Conservation (phyloP, 371 early-diverging fungal species). For the Mucor velutinosus region DNA sequence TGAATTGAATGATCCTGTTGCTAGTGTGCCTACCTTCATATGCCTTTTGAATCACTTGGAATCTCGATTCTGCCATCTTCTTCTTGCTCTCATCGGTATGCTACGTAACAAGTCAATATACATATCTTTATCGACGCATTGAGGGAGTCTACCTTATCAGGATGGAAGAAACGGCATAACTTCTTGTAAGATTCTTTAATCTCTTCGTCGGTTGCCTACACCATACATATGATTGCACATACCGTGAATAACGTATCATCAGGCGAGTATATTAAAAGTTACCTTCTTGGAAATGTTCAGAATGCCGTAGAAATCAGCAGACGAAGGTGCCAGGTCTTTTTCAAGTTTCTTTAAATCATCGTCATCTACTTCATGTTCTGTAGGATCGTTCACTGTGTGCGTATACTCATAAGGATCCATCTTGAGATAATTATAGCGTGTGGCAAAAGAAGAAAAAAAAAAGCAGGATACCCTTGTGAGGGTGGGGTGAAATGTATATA, state of each 20-base stretch:
- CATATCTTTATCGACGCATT: neutral
- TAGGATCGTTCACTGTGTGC: slow-evolving; percentile 19
- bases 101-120: slow-evolving; percentile 20
- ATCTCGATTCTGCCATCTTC: slow-evolving; percentile 71
- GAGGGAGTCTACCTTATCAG: slow-evolving; percentile 66
- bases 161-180: slow-evolving; percentile 85
- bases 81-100: slow-evolving; percentile 55
- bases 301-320: slow-evolving; percentile 79
- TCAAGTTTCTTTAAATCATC: slow-evolving; percentile 50
- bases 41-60: slow-evolving; percentile 84
- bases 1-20: neutral
- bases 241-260: neutral
- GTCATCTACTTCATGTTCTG: slow-evolving; percentile 47
- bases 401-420: slow-evolving; percentile 65
- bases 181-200: slow-evolving; percentile 85
- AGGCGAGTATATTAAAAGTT: slow-evolving; percentile 12
- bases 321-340: slow-evolving; percentile 47
- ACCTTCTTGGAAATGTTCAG: slow-evolving; percentile 82
- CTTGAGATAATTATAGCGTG: slow-evolving; percentile 11
- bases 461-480: slow-evolving; percentile 16
- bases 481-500: neutral
- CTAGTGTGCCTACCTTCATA: slow-evolving; percentile 74
- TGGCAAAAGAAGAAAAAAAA: neutral
- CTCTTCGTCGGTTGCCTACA: slow-evolving; percentile 81
- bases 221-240: neutral